These are phyloP conservation scores for Phytopythium mirpurense DNA, from an alignment of 352 stramenopile species.

Conservation along the genomic window DNA sequence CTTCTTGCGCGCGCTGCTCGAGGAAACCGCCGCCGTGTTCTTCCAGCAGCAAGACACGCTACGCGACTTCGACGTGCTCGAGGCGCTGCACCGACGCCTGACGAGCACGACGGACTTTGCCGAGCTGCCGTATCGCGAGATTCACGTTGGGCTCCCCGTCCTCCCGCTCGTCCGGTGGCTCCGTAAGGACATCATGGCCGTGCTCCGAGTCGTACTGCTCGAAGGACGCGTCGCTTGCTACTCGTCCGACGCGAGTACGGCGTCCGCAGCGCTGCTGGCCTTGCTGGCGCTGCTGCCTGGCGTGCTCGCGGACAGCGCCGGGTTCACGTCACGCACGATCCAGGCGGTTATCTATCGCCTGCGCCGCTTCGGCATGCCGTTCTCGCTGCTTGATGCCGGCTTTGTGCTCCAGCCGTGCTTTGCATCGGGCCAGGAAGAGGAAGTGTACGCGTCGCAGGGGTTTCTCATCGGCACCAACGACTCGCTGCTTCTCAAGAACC, in stretches of 20 bases:
- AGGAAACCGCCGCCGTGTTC: constrained; percentile 19
- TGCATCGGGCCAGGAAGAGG: constrained; percentile 20
- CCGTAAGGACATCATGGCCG: constrained; percentile 50
- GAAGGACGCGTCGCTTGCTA: constrained; percentile 79
- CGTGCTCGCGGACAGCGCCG: constrained; percentile 26
- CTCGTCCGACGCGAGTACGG: constrained; percentile 44
- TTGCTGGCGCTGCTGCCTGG: constrained; percentile 50
- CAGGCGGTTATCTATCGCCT: constrained; percentile 38
- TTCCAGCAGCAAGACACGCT: constrained; percentile 23
- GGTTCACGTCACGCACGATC: constrained; percentile 32
- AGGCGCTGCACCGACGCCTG: constrained; percentile 23
- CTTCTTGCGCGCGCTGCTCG: constrained; percentile 31
- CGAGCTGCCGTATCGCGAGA: constrained; percentile 35
- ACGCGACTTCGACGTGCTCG: constrained; percentile 19
- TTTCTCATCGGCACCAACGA: constrained; percentile 57
- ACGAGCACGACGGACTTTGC: constrained; percentile 19
- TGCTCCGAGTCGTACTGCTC: constrained; percentile 63
- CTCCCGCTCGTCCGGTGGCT: constrained; percentile 40
- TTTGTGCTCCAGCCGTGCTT: constrained; percentile 52
- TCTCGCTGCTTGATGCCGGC: constrained; percentile 26
- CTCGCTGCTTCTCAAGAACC: constrained; percentile 43
- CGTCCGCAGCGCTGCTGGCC: constrained; percentile 43
- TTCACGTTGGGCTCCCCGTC: constrained; percentile 38
- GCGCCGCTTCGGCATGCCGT: constrained; percentile 37
- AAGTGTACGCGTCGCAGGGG: constrained; percentile 24